A percentile compares a stretch with the other conserved stretches of the same genome.
phyloP scores from a whole-genome alignment of 1,284 basidiomycete genomes.

The Malassezia brasiliensis region DNA sequence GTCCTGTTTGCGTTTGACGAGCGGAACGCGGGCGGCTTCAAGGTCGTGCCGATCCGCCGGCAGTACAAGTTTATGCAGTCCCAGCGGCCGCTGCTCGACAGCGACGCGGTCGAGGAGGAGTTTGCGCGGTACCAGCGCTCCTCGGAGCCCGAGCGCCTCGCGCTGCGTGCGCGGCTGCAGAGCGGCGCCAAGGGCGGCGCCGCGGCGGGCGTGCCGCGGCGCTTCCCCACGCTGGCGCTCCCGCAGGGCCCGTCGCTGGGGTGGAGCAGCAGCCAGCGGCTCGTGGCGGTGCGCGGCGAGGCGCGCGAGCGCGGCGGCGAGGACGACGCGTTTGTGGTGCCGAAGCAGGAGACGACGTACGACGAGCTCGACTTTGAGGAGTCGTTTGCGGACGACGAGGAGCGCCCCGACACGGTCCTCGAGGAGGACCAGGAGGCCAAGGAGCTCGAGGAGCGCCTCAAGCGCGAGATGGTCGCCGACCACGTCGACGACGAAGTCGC shows the following conservation, averaged over 20 bases:
- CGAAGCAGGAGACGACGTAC: constrained; percentile 24
- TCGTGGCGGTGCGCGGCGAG: constrained; percentile 15
- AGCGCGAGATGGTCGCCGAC: constrained; percentile 47
- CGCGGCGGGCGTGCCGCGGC: not conserved
- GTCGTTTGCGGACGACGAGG: constrained; percentile 46
- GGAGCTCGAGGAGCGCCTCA: constrained; percentile 44
- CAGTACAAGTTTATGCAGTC: constrained; percentile 47
- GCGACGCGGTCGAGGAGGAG: constrained; percentile 34
- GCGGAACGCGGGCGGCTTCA: constrained; percentile 41
- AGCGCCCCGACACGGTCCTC: constrained; percentile 23
- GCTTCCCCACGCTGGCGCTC: constrained; percentile 13
- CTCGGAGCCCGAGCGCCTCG: constrained; percentile 29
- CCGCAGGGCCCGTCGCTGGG: constrained; percentile 10
- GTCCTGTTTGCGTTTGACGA: constrained; percentile 47
- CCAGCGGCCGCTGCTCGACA: constrained; percentile 30
- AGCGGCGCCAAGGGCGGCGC: constrained; percentile 7
- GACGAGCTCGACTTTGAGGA: constrained; percentile 46
- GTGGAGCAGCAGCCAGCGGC: constrained; percentile 10
- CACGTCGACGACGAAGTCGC: constrained; percentile 21
- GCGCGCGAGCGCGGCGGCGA: constrained; percentile 23
- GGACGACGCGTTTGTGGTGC: constrained; percentile 19
- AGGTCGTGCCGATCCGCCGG: constrained; percentile 39
- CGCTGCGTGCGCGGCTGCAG: constrained; percentile 24
- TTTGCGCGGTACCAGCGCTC: constrained; percentile 30
- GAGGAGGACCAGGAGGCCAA: constrained; percentile 40